Percentiles rank a stretch among this genome's conserved stretches.
Conservation (phyloP, 345 rosid genomes). For the Syzygium aqueum region DNA sequence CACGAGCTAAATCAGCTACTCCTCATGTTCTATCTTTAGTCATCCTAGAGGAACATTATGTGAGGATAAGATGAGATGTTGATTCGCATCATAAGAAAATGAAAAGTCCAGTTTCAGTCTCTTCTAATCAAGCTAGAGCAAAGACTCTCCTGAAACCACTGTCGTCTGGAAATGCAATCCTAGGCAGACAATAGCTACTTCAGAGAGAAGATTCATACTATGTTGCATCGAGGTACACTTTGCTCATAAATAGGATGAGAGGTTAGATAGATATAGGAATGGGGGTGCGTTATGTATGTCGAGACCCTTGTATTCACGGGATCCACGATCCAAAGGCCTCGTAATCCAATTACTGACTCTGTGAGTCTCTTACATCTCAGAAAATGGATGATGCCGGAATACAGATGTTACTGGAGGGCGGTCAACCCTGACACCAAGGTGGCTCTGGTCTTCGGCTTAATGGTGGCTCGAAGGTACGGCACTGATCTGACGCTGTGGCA, state of each 20-base stretch:
- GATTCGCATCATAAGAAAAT: background rate
- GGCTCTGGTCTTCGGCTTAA: slow-evolving; percentile 50
- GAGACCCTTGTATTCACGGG: background rate
- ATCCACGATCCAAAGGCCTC: background rate
- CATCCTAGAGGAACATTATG: background rate
- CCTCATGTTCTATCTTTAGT: background rate
- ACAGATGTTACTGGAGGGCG: slow-evolving; percentile 76
- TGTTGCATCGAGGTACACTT: background rate
- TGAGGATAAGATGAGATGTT: background rate
- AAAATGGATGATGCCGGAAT: slow-evolving; percentile 57
- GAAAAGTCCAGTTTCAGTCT: background rate
- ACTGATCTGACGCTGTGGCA: slow-evolving; percentile 50
- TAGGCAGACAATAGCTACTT: background rate
- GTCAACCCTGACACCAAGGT: slow-evolving; percentile 60
- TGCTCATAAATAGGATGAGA: background rate
- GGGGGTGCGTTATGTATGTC: background rate
- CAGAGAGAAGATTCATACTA: background rate
- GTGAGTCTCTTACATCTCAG: slow-evolving; percentile 11
- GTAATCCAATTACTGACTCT: background rate
- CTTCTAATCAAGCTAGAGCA: background rate
- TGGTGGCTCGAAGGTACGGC: slow-evolving; percentile 50
- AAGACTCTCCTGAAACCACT: background rate
- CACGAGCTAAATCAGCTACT: background rate
- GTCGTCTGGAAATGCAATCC: background rate
- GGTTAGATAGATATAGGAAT: background rate